Conservation (phyloP, 768 basidiomycete genomes). For the Hericium rajendrae region DNA sequence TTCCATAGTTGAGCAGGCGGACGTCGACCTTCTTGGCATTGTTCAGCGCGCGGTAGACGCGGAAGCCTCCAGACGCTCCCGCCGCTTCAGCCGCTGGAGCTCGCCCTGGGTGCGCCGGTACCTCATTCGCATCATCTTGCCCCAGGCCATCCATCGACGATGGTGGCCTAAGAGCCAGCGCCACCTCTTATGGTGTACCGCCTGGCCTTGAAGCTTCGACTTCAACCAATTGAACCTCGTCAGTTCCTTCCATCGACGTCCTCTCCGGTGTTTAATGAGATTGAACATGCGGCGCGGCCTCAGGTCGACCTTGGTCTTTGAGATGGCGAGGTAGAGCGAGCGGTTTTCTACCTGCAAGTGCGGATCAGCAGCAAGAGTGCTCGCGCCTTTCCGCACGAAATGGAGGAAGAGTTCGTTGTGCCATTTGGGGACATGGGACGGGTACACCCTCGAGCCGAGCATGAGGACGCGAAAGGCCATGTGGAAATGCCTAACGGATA, state of each 20-base stretch:
- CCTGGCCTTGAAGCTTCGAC: no score
- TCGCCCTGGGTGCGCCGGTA: no score
- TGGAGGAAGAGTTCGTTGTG: conserved; percentile 22
- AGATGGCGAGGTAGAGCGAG: neutral
- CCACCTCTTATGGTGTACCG: no score
- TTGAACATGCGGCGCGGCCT: no score
- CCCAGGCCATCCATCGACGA: no score
- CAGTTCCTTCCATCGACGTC: no score
- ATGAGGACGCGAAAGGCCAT: conserved; percentile 25
- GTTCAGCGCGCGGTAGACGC: neutral
- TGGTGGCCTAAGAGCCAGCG: no score
- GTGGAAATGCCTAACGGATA: conserved; percentile 30
- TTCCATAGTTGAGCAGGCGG: neutral
- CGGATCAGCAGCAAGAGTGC: neutral
- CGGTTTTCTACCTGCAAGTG: neutral
- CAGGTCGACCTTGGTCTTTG: no score
- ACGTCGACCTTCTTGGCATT: neutral
- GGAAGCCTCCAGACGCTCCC: neutral
- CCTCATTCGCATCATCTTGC: no score
- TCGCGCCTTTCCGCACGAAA: conserved; percentile 1
- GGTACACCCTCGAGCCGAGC: conserved; percentile 13
- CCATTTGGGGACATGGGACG: conserved; percentile 19
- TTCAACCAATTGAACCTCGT: no score
- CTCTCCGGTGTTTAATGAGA: no score
- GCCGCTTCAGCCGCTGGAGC: no score